Base-by-base conservation (phyloP, 116 monocot genomes). In the Trichopus zeylanicus region DNA sequence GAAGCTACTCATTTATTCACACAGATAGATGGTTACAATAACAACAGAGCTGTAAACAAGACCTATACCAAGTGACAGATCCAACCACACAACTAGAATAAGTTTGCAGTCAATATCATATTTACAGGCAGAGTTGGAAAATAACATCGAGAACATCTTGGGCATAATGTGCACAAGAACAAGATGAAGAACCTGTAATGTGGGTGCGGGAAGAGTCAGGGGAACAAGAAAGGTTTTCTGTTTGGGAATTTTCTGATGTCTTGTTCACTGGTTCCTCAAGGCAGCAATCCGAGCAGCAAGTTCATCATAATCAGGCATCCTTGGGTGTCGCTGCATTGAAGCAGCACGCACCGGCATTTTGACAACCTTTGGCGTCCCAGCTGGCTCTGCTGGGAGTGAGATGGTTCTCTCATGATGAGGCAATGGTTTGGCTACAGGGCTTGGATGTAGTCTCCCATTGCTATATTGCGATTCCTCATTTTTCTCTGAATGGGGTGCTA, bases 271-370 rank as follows among this genome's bases (percentile, higher is more conserved):
- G 13, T 42, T 42, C 68, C 67, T 71, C 35, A 78, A 49, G 5
- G 75, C 78, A 48, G 48, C 56, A 24, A 78, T 30, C 19, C 65
- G 74, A 4, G 71, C 75, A 16, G 68, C 55, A 31, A 78, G 27
- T 30, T 78, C 78, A 7, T 78, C 68, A 52, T 65, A 83, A 28
- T 67, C 64, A 4, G 71, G 75, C 31, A 78, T 29, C n/a, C 57
- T 71, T 8, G 74, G 78, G 62, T 78, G 78, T 9, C 75, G 74
- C 53, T 72, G 74, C 68, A 75, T 57, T 1, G 83, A 66, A 26
- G 52, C n/a, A n/a, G 61, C 56, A 22, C 71, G 71, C 28, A 54
- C 26, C 16, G 72, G 71, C 7, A 18, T 23, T 21, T 61, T 67
- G n/a, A n/a, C n/a, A 2, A 31, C 38, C 19, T 28, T 63, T 26